Evolutionary conservation across 1,284 basidiomycete species (phyloP), one percentile per base, ranked within the genome.

Genomic region (Ustanciosporium gigantosporum): DNA sequence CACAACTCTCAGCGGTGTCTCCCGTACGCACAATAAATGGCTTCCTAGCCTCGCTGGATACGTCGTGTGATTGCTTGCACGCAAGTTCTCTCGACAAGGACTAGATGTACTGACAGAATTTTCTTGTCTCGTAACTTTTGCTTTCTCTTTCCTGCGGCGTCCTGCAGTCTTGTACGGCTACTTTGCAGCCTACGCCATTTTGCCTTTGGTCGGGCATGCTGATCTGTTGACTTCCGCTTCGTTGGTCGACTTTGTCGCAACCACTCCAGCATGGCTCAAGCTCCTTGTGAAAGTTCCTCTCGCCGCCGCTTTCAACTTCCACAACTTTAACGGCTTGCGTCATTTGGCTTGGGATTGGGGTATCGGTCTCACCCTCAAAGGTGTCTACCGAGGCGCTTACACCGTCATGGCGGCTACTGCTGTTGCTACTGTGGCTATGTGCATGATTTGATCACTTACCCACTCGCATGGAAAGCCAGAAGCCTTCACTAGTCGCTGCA

Each of bases 311-410:
- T 64, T 70, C 34, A 45, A 25, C 21, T 96, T 88, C 85, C 94
- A 98, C 81, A 84, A 85, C 6, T 84, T 86, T 79, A 97, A 97
- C 80, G 94, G 94, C 5, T 58, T 97, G 41, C 85, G 94, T 41
- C 94, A 98, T 83, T 81, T 98, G 72, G 80, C 81, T 21, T 98
- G 95, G 94, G 94, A 98, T 80, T 80, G 84, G 75, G 88, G 88
- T 50, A 89, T 88, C 82, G 70, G 48, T 11, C 40, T 73, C 11
- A 58, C 66, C 19, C 49, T 77, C 37, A 73, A 69, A 41, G 64
- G 60, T 20, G 68, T 68, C 31, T 77, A 77, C 57, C 22, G 40
- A 0, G 43, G 62, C 16, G 74, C 69, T 2, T 77, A 77, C 58
- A 46, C 60, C 14, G 71, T 75, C 25, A 59, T 75, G 36, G 72